Base-by-base conservation (phyloP, 495 filamentous ascomycete species). In the Penicillium parvum region DNA sequence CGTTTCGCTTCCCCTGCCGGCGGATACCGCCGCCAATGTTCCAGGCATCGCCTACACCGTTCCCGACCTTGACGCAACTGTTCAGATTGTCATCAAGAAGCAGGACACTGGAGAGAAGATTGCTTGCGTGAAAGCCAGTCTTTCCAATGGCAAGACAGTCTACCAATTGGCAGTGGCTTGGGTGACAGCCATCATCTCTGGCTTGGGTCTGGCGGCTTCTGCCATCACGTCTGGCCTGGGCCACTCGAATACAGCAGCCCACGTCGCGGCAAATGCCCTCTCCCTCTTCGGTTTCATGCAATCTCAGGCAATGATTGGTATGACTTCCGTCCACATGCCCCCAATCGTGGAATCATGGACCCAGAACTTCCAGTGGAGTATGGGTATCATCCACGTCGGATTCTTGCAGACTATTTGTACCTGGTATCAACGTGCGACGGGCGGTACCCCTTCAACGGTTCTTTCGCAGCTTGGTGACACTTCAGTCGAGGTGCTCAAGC, bases 331-430 rank as follows among this genome's bases (percentile, higher is more conserved):
- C n/a, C 74, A 75, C 17, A 79, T 96, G 37, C 92, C 92, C 3
- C 92, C 92, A 0, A 85, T 95, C 35, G 92, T 95, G 30, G 77
- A 85, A 56, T 76, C 91, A 0, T 98, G 92, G 92, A 96, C 91
- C 1, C 91, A 97, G 71, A 92, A 97, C 58, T 96, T 97, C 72
- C 84, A 91, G 63, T 98, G 92, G 92, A 91, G 82, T 61, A 94
- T 98, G 88, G 92, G 92, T 54, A 90, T 98, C 57, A 95, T 98
- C 57, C 77, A 78, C 38, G 77, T 98, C 43, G 72, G 74, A 29
- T 98, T 97, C 65, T 76, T 97, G 58, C 87, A 98, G 61, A 69
- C 73, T 21, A 88, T 96, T 47, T 82, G 87, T 40, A 94, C 88
- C 21, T 98, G 92, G 92, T 98, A 97, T 63, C 92, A 96, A 64